Evolutionary conservation across 2,329 filamentous ascomycete genomes (phyloP).

Genomic region (Pseudogymnoascus sp.): DNA sequence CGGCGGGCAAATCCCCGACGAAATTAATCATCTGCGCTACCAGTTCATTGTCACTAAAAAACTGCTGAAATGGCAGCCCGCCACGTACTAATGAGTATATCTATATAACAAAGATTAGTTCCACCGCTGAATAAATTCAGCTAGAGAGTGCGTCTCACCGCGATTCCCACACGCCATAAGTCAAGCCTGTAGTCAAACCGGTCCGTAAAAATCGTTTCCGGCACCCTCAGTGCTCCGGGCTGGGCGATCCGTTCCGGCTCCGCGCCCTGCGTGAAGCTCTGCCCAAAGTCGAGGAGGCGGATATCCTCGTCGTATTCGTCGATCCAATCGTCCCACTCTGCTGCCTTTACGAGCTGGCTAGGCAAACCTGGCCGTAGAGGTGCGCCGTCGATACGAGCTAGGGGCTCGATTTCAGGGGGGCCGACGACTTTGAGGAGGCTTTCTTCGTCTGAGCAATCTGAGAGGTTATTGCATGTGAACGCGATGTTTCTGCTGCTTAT

Average conservation of each 20-base stretch:
- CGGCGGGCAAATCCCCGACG: constrained; percentile 12
- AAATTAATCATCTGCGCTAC: constrained; percentile 16
- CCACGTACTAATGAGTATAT: constrained; percentile 16
- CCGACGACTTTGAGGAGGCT: constrained; percentile 14
- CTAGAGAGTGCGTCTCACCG: not conserved
- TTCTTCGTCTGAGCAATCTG: constrained; percentile 9
- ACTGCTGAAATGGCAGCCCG: constrained; percentile 9
- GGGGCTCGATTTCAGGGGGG: constrained; percentile 5
- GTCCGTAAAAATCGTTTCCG: constrained; percentile 23
- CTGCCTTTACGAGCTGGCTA: constrained; percentile 16
- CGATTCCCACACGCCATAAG: constrained; percentile 21
- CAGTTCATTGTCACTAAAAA: not conserved
- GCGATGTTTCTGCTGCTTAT: constrained; percentile 25
- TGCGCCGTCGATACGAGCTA: constrained; percentile 11
- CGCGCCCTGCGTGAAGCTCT: constrained; percentile 16
- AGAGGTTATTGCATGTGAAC: constrained; percentile 20
- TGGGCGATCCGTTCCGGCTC: constrained; percentile 18
- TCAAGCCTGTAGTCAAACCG: constrained; percentile 22
- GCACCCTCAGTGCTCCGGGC: constrained; percentile 17
- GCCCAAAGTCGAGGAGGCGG: constrained; percentile 24
- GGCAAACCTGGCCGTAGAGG: constrained; percentile 14
- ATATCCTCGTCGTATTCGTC: constrained; percentile 25
- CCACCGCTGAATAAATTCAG: not conserved
- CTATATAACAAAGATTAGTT: constrained; percentile 7
- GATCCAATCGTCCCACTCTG: constrained; percentile 18